Evolutionary conservation across 1,284 basidiomycete species (phyloP), one percentile per base, ranked within the genome.

Genomic region (Vanrija sp.): DNA sequence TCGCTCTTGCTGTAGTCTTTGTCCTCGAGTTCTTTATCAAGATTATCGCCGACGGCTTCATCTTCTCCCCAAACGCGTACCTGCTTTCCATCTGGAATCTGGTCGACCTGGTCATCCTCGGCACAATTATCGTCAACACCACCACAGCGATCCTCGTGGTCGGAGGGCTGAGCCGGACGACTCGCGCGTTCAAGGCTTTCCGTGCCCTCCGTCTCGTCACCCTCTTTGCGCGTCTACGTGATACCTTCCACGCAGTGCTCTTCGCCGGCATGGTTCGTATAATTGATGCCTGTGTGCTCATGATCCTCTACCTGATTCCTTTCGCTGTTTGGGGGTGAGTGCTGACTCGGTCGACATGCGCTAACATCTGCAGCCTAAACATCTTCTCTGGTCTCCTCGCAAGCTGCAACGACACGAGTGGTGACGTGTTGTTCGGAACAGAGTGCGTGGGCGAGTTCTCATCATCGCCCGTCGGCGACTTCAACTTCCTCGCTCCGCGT

Each of bases 21-120:
- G 75, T 96, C 49, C 61, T 87, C 52, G 95, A 98, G 72, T 93
- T 95, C 63, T 58, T 88, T 60, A 85, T 97, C 83, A 78, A 98
- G 78, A 79, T 96, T 67, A 80, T 93, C 46, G 95, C 95, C 0
- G 95, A 98, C 67, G 95, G 95, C 0, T 88, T 94, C 71, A 67
- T 87, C 16, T 94, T 96, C 76, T 88, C 93, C 0, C 95, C 95
- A 0, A 98, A 97, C 67, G 92, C 93, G 0, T 98, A 98, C 69
- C 76, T 97, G 28, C 84, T 87, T 16, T 91, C 88, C 59, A 85
- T 93, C 12, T 98, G 94, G 92, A 98, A 98, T 71, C 75, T 88
- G 58, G 80, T 98, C 54, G 95, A 98, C 76, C 86, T 96, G 62
- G 78, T 92, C 67, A 88, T 98, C 69, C 83, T 98, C 75, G 71